phyloP scores from a whole-genome alignment of 73 alveolate genomes.

The Tetrahymena malaccensis region DNA sequence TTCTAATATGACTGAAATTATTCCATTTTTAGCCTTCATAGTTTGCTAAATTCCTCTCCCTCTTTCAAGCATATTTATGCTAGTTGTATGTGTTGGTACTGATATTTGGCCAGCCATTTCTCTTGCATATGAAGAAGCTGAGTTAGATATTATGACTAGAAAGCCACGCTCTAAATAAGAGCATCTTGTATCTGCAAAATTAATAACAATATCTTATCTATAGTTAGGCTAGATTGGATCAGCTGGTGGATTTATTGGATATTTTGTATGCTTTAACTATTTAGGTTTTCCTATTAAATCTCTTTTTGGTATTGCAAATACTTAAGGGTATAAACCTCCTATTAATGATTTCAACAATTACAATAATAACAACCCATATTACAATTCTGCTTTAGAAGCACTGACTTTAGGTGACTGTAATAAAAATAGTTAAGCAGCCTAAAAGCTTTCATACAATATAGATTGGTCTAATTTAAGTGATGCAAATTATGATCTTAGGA shows the following conservation, averaged over 20 bases:
- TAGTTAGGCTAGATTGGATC: not conserved
- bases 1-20: constrained; percentile 73
- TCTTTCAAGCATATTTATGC: constrained; percentile 66
- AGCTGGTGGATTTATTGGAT: constrained; percentile 1
- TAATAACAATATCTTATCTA: not conserved
- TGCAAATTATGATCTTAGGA: constrained; percentile 6
- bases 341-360: not conserved
- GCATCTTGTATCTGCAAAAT: not conserved
- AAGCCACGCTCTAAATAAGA: constrained; percentile 61
- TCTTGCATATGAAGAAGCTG: constrained; percentile 84
- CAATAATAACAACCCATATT: not conserved
- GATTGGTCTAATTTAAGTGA: not conserved
- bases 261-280: constrained; percentile 1
- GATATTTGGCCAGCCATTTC: constrained; percentile 82
- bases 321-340: constrained; percentile 1
- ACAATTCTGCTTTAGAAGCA: not conserved
- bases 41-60: constrained; percentile 63
- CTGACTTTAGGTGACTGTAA: not conserved
- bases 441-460: not conserved
- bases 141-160: constrained; percentile 74
- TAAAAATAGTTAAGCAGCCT: not conserved
- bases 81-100: constrained; percentile 83
- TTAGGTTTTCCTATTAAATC: constrained; percentile 4
- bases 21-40: constrained; percentile 67
- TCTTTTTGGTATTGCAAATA: not conserved